Base-by-base conservation (phyloP, 2,329 filamentous ascomycete species). In the Clarireedia paspali region DNA sequence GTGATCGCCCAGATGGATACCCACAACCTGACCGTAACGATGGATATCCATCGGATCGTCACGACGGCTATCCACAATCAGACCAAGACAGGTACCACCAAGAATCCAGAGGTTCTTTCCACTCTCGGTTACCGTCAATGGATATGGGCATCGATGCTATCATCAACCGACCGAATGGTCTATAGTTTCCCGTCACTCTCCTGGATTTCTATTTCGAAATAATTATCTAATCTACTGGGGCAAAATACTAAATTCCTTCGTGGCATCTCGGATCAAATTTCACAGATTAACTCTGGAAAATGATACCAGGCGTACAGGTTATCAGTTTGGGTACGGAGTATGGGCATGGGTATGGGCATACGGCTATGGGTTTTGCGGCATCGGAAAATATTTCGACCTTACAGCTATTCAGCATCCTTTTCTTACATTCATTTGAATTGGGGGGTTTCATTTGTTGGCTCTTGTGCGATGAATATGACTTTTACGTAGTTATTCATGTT, bases 121-220 rank as follows among this genome's bases (percentile, higher is more conserved):
- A 52, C 14, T 51, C 48, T 12, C 50, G 80, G 44, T 71, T 82
- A 54, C 73, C 80, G 5, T 79, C 78, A 60, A 76, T 78, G 49
- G 81, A 83, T 62, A 83, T 84, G 80, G 80, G 78, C 24, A 83
- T 85, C 62, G 77, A 77, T 51, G 73, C 78, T 50, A 77, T 84
- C 57, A 80, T 84, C 62, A 81, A 83, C 68, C 73, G 78, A 24
- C 72, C 76, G 6, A 50, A 56, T 50, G 56, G 57, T 4, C 53
- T 57, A 34, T 56, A 56, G 34, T 44, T 20, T 20, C 1, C 17
- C 6, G 17, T 53, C 10, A 20, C 9, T 23, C n/a, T 40, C 20
- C 10, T 34, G 3, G 12, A 30, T 44, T 45, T 34, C 2, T 34
- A 26, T 42, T 50, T 3, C 26, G 44, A 23, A 23, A n/a, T 27